These are phyloP conservation scores for Oryza officinalis DNA, from an alignment of 176 grass and related monocot genomes.

Conservation along the genomic window DNA sequence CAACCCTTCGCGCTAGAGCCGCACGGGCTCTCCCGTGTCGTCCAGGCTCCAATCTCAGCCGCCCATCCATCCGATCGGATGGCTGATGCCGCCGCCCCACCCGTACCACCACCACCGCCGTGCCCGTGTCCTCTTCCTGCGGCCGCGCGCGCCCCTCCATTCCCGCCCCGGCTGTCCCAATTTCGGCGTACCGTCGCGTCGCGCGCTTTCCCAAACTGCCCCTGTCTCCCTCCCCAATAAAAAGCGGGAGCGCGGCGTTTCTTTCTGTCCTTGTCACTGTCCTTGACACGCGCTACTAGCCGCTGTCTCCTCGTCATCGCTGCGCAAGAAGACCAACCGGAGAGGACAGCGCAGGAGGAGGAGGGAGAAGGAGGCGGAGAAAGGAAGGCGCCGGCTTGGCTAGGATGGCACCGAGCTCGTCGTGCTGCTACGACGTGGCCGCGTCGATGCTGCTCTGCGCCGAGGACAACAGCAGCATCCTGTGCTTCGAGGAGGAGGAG, in stretches of 20 bases:
- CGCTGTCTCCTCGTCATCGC: slow-evolving; percentile 12
- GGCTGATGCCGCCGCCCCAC: neutral
- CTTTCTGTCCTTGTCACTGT: slow-evolving; percentile 21
- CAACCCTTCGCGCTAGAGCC: neutral
- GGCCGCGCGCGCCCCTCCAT: slow-evolving; percentile 21
- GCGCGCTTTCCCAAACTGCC: slow-evolving; percentile 45
- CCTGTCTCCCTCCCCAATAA: slow-evolving; percentile 21
- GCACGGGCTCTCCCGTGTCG: neutral
- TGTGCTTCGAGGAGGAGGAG: slow-evolving; percentile 66
- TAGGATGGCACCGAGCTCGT: slow-evolving; percentile 54
- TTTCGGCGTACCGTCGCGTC: slow-evolving; percentile 25
- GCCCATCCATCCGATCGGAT: slow-evolving; percentile 1
- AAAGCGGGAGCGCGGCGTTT: slow-evolving; percentile 34
- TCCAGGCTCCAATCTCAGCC: neutral
- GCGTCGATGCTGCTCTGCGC: slow-evolving; percentile 81
- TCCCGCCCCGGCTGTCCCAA: slow-evolving; percentile 39
- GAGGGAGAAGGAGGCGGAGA: neutral
- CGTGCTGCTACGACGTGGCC: slow-evolving; percentile 55
- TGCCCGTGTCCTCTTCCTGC: neutral
- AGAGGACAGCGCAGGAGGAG: slow-evolving; percentile 2
- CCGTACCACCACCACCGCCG: too few species aligned
- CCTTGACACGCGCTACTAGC: slow-evolving; percentile 5
- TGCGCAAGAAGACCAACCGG: slow-evolving; percentile 2
- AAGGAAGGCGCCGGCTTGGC: neutral
- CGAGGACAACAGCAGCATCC: slow-evolving; percentile 78